Base-by-base conservation (phyloP, 352 stramenopile species). In the Phytophthora boehmeriae region DNA sequence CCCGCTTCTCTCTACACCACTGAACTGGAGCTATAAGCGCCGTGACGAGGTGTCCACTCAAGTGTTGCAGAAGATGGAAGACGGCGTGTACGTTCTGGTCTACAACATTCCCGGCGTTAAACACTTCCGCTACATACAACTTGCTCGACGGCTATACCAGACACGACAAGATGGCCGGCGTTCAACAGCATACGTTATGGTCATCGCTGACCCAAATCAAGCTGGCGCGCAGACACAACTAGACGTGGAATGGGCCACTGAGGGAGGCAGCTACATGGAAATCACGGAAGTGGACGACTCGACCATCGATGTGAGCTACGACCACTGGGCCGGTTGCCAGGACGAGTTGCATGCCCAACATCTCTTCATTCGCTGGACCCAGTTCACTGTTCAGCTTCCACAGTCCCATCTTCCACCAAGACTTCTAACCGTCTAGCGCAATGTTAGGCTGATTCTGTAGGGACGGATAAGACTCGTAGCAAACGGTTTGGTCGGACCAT, bases 311-410 rank as follows among this genome's bases (percentile, higher is more conserved):
- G 32, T 73, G 8, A 34, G 53, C 30, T 71, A 63, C 41, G 61
- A 71, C 35, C 55, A 65, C 30, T 61, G 41, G 32, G 39, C 66
- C 4, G 39, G 10, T 41, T 76, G 67, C 19, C 19, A 71, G 27
- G 76, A 36, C 41, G 52, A 73, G 19, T 59, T 71, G 35, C 71
- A 80, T 32, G 73, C 72, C 28, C 59, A 66, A 22, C 73, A 75
- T 27, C 38, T 78, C n/a, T 72, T 81, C 60, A 54, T 85, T 38
- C 63, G 76, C 23, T 78, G 63, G 39, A 58, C 69, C 36, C 59
- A 63, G 44, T 75, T 82, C 25, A 30, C 25, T 30, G 25, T 30
- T 27, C 63, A 30, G 25, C 25, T 30, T 30, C 25, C 25, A 6
- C 25, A 30, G 25, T 30, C 25, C 25, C 25, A 30, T 30, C 25